A percentile compares a stretch with the other conserved stretches of the same genome.
Evolutionary conservation across 768 basidiomycete species (phyloP).

Genomic region (Auriculariales sp.): DNA sequence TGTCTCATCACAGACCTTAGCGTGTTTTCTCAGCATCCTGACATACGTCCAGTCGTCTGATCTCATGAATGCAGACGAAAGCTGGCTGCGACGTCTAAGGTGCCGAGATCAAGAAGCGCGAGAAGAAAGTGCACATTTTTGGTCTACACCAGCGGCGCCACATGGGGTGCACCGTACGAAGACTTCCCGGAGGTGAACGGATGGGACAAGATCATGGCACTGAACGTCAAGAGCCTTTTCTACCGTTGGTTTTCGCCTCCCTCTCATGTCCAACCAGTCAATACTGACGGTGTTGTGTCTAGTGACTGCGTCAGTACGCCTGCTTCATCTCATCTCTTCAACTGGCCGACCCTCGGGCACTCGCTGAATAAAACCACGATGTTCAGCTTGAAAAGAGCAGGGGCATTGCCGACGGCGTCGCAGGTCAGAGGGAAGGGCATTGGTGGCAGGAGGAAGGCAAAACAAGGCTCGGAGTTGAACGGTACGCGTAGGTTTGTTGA

Average conservation of each 20-base stretch:
- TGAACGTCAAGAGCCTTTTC: conserved; percentile 77
- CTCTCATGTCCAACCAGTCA: conserved; percentile 1
- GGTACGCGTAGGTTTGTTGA: no score
- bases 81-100: conserved; percentile 66
- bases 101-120: conserved; percentile 49
- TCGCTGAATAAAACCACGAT: conserved; percentile 45
- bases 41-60: neutral
- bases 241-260: conserved; percentile 39
- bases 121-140: conserved; percentile 66
- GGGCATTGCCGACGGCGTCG: conserved; percentile 51
- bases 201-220: conserved; percentile 71
- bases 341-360: conserved; percentile 48
- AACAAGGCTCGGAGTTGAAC: no score
- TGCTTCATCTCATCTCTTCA: no score
- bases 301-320: conserved; percentile 37
- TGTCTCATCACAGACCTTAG: conserved; percentile 64
- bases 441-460: no score
- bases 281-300: neutral
- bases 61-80: conserved; percentile 38
- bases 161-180: conserved; percentile 63
- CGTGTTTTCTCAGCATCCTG: conserved; percentile 27
- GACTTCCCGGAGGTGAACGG: conserved; percentile 70
- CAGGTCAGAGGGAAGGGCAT: conserved; percentile 36
- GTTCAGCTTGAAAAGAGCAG: conserved; percentile 73
- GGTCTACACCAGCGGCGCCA: conserved; percentile 69